phyloP scores from a whole-genome alignment of 1,139 yeast genomes.

The Keqinozyma sinolaborantium region DNA sequence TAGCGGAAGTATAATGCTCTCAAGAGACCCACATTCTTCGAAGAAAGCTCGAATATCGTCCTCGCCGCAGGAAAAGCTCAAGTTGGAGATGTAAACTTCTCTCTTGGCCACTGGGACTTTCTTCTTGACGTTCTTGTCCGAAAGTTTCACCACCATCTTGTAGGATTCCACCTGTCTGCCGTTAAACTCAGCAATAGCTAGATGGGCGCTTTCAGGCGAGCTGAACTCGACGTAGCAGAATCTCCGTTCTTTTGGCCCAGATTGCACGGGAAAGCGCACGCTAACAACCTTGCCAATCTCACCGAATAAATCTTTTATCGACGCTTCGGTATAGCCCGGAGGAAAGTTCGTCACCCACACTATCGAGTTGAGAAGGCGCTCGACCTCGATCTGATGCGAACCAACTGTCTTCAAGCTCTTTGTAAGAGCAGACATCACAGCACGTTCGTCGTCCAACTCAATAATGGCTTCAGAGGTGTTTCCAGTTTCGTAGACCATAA shows the following conservation, averaged over 20 bases:
- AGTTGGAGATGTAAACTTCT: slow-evolving; percentile 61
- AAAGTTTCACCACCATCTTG: slow-evolving; percentile 13
- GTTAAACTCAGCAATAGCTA: slow-evolving; percentile 45
- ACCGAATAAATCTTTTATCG: slow-evolving; percentile 41
- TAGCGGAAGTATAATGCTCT: slow-evolving; percentile 48
- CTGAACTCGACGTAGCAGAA: slow-evolving; percentile 73
- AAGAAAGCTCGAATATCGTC: slow-evolving; percentile 24
- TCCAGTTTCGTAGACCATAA: slow-evolving; percentile 24
- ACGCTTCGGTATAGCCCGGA: slow-evolving; percentile 42
- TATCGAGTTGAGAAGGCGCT: slow-evolving; percentile 42
- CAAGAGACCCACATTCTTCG: slow-evolving; percentile 34
- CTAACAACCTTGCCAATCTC: slow-evolving; percentile 46
- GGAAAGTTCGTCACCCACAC: slow-evolving; percentile 76
- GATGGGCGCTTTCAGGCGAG: slow-evolving; percentile 40
- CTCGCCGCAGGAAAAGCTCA: slow-evolving; percentile 50
- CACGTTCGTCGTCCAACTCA: slow-evolving; percentile 52
- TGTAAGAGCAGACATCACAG: slow-evolving; percentile 58
- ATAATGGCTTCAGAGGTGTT: slow-evolving; percentile 35
- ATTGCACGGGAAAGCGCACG: slow-evolving; percentile 66
- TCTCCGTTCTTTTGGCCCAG: slow-evolving; percentile 53
- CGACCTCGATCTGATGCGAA: slow-evolving; percentile 42
- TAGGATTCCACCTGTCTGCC: slow-evolving; percentile 23
- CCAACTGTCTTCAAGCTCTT: slow-evolving; percentile 49
- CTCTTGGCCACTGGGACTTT: slow-evolving; percentile 14
- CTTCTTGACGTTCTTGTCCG: slow-evolving; percentile 7